Conservation (phyloP, 1,284 basidiomycete genomes). For the Ganoderma leucocontextum region DNA sequence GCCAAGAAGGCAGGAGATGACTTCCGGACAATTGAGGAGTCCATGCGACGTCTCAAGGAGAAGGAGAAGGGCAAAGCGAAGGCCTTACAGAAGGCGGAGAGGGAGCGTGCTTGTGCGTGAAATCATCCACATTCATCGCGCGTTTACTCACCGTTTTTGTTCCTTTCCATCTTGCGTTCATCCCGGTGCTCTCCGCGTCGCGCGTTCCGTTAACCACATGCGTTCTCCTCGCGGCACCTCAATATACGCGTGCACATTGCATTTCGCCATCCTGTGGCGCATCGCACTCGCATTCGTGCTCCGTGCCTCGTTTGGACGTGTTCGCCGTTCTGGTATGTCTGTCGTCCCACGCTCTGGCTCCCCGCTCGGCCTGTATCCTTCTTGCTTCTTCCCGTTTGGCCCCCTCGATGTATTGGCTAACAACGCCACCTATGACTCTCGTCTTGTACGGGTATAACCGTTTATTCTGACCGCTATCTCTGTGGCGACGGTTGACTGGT, state of each 20-base stretch:
- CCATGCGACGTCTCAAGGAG: conserved; percentile 75
- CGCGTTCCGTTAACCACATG: conserved; percentile 16
- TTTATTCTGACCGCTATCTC: conserved; percentile 11
- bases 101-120: conserved; percentile 75
- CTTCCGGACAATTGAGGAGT: conserved; percentile 71
- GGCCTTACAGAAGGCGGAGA: conserved; percentile 70
- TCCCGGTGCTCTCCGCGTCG: conserved; percentile 7
- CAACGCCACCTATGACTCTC: not conserved
- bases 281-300: not conserved
- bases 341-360: conserved; percentile 13
- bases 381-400: not conserved
- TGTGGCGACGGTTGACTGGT: not conserved
- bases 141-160: conserved; percentile 16
- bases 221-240: not conserved
- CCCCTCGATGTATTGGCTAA: not conserved
- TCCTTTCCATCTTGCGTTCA: too few relatives aligned
- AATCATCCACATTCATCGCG: conserved; percentile 24
- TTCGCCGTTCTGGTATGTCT: not conserved
- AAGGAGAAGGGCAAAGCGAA: conserved; percentile 80
- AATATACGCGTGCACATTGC: not conserved
- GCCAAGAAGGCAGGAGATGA: conserved; percentile 76
- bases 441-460: not conserved
- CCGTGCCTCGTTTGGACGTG: not conserved
- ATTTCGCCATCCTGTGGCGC: not conserved
- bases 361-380: not conserved